Conservation (phyloP, 2,329 filamentous ascomycete species). For the Verticillium klebahnii region DNA sequence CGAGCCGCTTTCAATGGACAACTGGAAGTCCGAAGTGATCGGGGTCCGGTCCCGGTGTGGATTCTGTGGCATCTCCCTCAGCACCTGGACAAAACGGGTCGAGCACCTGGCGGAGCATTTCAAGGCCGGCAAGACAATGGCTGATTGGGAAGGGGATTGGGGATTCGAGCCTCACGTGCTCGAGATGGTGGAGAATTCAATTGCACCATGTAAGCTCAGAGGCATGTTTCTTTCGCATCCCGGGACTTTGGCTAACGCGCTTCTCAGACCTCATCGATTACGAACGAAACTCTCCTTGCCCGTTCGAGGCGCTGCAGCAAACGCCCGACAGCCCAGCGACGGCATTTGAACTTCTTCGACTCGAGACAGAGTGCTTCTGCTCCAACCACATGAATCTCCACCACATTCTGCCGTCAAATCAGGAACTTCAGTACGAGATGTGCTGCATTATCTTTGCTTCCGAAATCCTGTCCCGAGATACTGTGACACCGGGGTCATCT, state of each 20-base stretch:
- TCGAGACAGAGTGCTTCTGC: slow-evolving; percentile 50
- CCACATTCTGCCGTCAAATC: slow-evolving; percentile 39
- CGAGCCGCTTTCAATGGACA: slow-evolving; percentile 58
- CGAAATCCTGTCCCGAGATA: slow-evolving; percentile 39
- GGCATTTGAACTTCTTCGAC: slow-evolving; percentile 28
- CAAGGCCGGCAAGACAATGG: slow-evolving; percentile 62
- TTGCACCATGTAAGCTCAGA: slow-evolving; percentile 54
- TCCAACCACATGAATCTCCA: slow-evolving; percentile 37
- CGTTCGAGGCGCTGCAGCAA: slow-evolving; percentile 19
- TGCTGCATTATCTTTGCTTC: slow-evolving; percentile 53
- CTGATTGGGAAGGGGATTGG: slow-evolving; percentile 67
- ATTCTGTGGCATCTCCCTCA: slow-evolving; percentile 59
- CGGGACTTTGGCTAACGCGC: slow-evolving; percentile 20
- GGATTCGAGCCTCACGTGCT: slow-evolving; percentile 59
- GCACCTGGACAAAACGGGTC: slow-evolving; percentile 56
- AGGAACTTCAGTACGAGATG: slow-evolving; percentile 52
- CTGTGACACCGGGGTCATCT: slow-evolving; percentile 30
- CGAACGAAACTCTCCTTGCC: slow-evolving; percentile 27
- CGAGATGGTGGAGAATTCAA: slow-evolving; percentile 61
- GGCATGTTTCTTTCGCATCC: slow-evolving; percentile 30
- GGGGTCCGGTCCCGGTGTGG: slow-evolving; percentile 61
- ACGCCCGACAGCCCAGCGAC: slow-evolving; percentile 11
- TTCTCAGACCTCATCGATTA: slow-evolving; percentile 30
- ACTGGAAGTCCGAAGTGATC: slow-evolving; percentile 55
- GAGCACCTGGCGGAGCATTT: slow-evolving; percentile 66